Base-by-base conservation (phyloP, 768 basidiomycete genomes). In the Boletus pseudopeckii region DNA sequence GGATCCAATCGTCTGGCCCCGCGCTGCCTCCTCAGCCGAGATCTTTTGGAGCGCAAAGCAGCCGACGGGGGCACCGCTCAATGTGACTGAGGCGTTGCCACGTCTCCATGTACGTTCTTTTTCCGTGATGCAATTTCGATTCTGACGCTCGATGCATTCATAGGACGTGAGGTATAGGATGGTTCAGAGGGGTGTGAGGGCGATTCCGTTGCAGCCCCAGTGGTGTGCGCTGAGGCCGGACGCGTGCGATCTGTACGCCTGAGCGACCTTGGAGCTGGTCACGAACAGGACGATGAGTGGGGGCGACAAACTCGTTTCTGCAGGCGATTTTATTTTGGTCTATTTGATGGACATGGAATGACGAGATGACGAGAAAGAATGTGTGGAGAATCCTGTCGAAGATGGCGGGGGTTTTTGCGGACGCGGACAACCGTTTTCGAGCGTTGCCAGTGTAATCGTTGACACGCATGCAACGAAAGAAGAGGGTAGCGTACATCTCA, bases 161-260 rank as follows among this genome's bases (percentile, higher is more conserved):
- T 37, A 69, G 69, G 81, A 83, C 53, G 30, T 79, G 37, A 61
- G 73, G 39, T 77, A 78, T 53, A 69, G 80, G 18, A 74, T 81
- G 69, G 77, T 81, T 5, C 69, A 72, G 48, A 65, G 78, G 15
- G 81, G 83, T 3, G 58, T 83, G 18, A 57, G 61, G 0, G 77
- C 82, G 17, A 73, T 73, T 36, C 61, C 72, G 2, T 63, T 84
- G n/a, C 83, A 83, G 63, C 83, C 83, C 0, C 65, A 78, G 26
- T 83, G 77, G 75, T 84, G 81, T 68, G 81, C 78, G 11, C 58
- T 83, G 15, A 67, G 81, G 32, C 79, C 80, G 0, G 61, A 75
- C 37, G 67, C 55, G 1, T 82, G 80, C 50, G 75, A 82, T 53
- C n/a, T 70, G 45, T 8, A 45, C 0, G 61, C 67, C 1, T 66